A percentile compares a stretch with the other conserved stretches of the same genome.
Evolutionary conservation across 2,329 filamentous ascomycete species (phyloP).

Genomic region (Arthrobotrys iridis): DNA sequence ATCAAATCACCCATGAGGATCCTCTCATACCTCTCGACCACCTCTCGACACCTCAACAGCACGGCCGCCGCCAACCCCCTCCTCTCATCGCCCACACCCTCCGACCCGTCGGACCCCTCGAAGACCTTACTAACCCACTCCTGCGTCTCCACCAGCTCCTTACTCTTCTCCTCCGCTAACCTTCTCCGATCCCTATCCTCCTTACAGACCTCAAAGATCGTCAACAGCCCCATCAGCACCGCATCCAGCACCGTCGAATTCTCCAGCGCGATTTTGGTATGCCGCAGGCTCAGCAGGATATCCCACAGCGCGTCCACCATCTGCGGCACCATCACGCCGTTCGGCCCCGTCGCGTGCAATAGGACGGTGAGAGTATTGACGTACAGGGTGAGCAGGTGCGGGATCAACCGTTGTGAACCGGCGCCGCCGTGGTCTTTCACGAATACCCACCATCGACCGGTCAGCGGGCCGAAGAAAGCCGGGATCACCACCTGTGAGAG

Average conservation of each 20-base stretch:
- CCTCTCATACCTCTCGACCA: slow-evolving; percentile 61
- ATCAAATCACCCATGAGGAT: slow-evolving; percentile 57
- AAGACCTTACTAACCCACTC: slow-evolving; percentile 87
- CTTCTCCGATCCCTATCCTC: slow-evolving; percentile 70
- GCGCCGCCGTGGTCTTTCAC: slow-evolving; percentile 66
- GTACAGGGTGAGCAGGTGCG: slow-evolving; percentile 79
- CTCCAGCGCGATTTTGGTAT: slow-evolving; percentile 66
- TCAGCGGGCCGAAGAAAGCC: slow-evolving; percentile 86
- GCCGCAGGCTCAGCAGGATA: slow-evolving; percentile 74
- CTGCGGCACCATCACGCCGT: slow-evolving; percentile 77
- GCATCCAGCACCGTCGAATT: slow-evolving; percentile 75
- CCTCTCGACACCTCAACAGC: slow-evolving; percentile 79
- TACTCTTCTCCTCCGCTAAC: slow-evolving; percentile 77
- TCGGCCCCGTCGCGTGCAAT: slow-evolving; percentile 82
- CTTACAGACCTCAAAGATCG: slow-evolving; percentile 82
- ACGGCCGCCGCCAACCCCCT: slow-evolving; percentile 74
- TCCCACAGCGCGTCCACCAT: slow-evolving; percentile 87
- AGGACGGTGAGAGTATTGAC: slow-evolving; percentile 86
- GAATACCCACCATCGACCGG: slow-evolving; percentile 78
- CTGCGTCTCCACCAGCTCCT: slow-evolving; percentile 82
- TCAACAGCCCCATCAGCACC: slow-evolving; percentile 80
- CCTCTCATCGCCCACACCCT: slow-evolving; percentile 52
- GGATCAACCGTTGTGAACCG: slow-evolving; percentile 69
- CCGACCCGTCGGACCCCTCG: slow-evolving; percentile 63
- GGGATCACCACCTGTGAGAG: slow-evolving; percentile 77